phyloP scores from a whole-genome alignment of 164 flowering plant genomes.

The Chimonanthus praecox region DNA sequence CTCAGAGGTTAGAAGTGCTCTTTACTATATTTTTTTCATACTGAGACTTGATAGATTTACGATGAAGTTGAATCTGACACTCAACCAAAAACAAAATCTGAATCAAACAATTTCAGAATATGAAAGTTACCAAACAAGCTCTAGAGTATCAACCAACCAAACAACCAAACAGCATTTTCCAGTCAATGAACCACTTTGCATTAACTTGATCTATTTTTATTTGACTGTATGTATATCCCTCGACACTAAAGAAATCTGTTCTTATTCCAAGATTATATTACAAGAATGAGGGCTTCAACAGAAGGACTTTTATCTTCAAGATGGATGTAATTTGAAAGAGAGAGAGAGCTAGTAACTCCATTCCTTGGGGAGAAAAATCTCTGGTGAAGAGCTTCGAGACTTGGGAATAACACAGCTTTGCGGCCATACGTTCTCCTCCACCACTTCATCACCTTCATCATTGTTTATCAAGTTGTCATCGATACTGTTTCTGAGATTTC shows the following conservation, averaged over 20 bases:
- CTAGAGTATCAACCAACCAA: too few relatives aligned
- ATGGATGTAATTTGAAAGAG: background rate
- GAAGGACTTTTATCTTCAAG: background rate
- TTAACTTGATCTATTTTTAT: too few relatives aligned
- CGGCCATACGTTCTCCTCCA: background rate
- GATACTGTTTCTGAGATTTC: slow-evolving; percentile 11
- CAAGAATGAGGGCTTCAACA: background rate
- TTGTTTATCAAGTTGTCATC: slow-evolving; percentile 10
- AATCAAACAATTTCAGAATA: too few relatives aligned
- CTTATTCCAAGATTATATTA: background rate
- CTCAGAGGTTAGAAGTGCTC: too few relatives aligned
- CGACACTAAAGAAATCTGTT: background rate
- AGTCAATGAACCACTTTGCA: too few relatives aligned
- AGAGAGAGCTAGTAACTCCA: slow-evolving; percentile 12
- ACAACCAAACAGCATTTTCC: too few relatives aligned
- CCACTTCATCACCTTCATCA: slow-evolving; percentile 14
- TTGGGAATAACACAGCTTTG: slow-evolving; percentile 13
- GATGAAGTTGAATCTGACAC: too few relatives aligned
- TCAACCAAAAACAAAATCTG: too few relatives aligned
- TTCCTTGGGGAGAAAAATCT: slow-evolving; percentile 74
- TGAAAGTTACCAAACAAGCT: too few relatives aligned
- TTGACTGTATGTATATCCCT: too few relatives aligned
- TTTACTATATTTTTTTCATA: too few relatives aligned
- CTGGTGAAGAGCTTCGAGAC: slow-evolving; percentile 33
- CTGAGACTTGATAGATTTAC: too few relatives aligned